Percentiles rank a stretch among this genome's conserved stretches.
Evolutionary conservation across 1,284 basidiomycete genomes (phyloP).

Genomic region (Sphaerobolus stellatus): DNA sequence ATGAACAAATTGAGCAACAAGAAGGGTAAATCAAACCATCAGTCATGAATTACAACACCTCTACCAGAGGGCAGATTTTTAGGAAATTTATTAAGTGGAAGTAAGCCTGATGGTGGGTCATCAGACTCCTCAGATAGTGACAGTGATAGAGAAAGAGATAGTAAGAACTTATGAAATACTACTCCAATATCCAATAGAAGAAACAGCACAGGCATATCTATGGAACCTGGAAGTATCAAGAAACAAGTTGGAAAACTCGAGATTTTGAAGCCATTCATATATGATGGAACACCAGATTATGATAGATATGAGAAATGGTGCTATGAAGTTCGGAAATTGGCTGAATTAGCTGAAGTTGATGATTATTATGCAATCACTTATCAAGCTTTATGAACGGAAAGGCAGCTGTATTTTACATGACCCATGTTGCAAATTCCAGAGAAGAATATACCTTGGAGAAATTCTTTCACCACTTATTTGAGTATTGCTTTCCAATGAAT

Average conservation of each 20-base stretch:
- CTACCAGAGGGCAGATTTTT: too few relatives aligned
- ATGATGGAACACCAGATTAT: background rate
- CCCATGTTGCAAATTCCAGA: slow-evolving; percentile 27
- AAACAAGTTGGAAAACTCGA: background rate
- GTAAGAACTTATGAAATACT: background rate
- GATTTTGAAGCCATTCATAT: background rate
- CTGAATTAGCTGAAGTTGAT: background rate
- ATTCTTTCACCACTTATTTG: slow-evolving; percentile 40
- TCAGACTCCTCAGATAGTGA: background rate
- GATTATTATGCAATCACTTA: background rate
- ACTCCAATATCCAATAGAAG: background rate
- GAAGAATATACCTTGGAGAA: slow-evolving; percentile 19
- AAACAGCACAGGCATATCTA: background rate
- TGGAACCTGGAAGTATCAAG: too few relatives aligned
- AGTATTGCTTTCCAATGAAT: slow-evolving; percentile 44
- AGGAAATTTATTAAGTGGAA: too few relatives aligned
- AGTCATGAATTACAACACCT: too few relatives aligned
- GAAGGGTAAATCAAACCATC: too few relatives aligned
- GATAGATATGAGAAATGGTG: background rate
- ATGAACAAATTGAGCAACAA: too few relatives aligned
- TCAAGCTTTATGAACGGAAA: slow-evolving; percentile 29
- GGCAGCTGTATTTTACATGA: slow-evolving; percentile 41
- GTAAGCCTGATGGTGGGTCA: too few relatives aligned
- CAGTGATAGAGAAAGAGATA: background rate
- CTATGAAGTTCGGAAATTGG: background rate